Evolutionary conservation across 2,329 filamentous ascomycete species (phyloP).

Genomic region (Xylariaceae sp.): DNA sequence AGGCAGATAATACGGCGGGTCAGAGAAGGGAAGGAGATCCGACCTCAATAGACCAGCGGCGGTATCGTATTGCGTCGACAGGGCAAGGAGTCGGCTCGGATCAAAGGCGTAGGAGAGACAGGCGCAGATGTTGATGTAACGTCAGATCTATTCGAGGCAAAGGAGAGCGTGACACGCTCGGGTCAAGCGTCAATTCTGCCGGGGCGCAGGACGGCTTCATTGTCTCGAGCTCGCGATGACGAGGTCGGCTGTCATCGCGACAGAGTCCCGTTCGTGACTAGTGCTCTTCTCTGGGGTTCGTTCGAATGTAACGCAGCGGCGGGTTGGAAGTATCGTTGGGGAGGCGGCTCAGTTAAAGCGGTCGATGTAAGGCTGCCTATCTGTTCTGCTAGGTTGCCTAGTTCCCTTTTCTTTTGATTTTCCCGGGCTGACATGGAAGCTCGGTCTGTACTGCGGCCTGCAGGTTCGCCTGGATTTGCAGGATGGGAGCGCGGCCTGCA

Average conservation of each 20-base stretch:
- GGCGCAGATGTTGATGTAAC: slow-evolving; percentile 28
- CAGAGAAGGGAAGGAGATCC: slow-evolving; percentile 1
- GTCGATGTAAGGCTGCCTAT: background rate
- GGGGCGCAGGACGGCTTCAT: slow-evolving; percentile 31
- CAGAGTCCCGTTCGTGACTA: background rate
- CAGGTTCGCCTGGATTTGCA: background rate
- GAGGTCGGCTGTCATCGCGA: slow-evolving; percentile 22
- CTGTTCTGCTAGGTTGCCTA: background rate
- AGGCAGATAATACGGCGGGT: background rate
- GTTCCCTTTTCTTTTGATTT: background rate
- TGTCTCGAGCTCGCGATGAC: slow-evolving; percentile 28
- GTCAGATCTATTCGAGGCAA: slow-evolving; percentile 25
- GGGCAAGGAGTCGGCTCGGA: slow-evolving; percentile 21
- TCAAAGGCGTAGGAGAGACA: slow-evolving; percentile 28
- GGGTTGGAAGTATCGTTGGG: background rate
- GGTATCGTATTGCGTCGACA: slow-evolving; percentile 29
- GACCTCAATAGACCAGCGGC: slow-evolving; percentile 16
- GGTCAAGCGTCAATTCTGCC: slow-evolving; percentile 30
- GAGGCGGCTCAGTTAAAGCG: background rate
- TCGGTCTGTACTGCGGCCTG: background rate
- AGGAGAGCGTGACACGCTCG: slow-evolving; percentile 27
- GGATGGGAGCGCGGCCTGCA: slow-evolving; percentile 16
- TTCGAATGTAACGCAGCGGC: background rate
- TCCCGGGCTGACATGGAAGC: slow-evolving; percentile 2
- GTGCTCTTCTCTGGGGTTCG: slow-evolving; percentile 9